Base-by-base conservation (phyloP, 441 rosid species). In the Jatropha multifida region DNA sequence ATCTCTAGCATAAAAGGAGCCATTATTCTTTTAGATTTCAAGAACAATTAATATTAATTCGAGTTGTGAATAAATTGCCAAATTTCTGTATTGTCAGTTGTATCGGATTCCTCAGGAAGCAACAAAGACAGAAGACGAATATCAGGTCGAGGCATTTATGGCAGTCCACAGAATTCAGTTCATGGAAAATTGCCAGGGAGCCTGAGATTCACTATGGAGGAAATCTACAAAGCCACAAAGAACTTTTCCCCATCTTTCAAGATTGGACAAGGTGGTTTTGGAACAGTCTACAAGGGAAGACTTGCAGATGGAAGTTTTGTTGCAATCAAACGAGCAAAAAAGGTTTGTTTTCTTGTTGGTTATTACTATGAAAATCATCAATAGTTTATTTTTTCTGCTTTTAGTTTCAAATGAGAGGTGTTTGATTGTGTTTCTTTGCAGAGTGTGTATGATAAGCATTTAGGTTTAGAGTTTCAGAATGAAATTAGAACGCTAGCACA, bases 221-320 rank as follows among this genome's bases (percentile, higher is more conserved):
- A 92, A 67, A 90, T 95, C 80, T 74, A 55, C 77, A 84, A 77
- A 69, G 96, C 96, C 8, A 93, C 98, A 6, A 83, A 79, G 81
- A 90, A 88, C 74, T 95, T 95, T 84, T 90, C 94, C 38, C 93
- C 96, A 0, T 79, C 96, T 5, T 86, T 85, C 72, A 92, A 90
- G 84, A 85, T 95, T 77, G 99, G 99, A 64, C 96, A 95, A 73
- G 99, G 98, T 26, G 97, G 97, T 38, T 95, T 87, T 51, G 98
- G 99, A 10, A 90, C 97, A 12, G 99, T 95, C 51, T 95, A 93
- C 82, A 90, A 88, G 83, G 99, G 94, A 12, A 89, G 74, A 62
- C 92, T 95, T 40, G 74, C 79, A 56, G 97, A 93, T 85, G 99
- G 99, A 75, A 85, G 88, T 0, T 26, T 81, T 32, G 89, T 95